Evolutionary conservation across 352 stramenopile genomes (phyloP), one percentile per base, ranked within the genome.

Genomic region (Phytophthora foliorum): DNA sequence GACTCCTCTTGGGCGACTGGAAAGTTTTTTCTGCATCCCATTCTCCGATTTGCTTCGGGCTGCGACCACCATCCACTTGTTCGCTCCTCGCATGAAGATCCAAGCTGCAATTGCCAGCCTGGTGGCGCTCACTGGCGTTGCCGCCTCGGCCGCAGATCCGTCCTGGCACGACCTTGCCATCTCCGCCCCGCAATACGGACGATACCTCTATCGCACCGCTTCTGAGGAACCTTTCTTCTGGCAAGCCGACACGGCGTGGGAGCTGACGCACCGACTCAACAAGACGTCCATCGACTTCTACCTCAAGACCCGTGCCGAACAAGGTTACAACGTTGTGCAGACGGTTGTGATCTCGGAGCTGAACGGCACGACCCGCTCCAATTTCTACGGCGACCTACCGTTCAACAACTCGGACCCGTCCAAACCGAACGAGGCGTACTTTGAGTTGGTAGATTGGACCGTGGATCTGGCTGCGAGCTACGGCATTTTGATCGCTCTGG

Each of bases 231-330:
- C 66, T 0, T 74, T 74, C 53, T 60, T 74, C 29, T 74, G 66
- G 66, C 66, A 74, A 27, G 66, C 59, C 31, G 66, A 70, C 51
- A 76, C 63, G 0, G 63, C 68, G 4, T 76, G 68, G 67, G 67
- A 76, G 38, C 16, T 76, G 1, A 57, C 48, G 13, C 68, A 72
- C 63, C 42, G 36, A 0, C 63, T 76, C 11, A 76, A 72, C 63
- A 76, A 76, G 46, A 72, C 68, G 11, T 76, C 68, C 32, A 76
- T 72, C 32, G 68, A 72, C 24, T 65, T 68, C 10, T 72, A 76
- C 51, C 68, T 72, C 27, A 54, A 68, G 31, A 76, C 55, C 1
- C 68, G 63, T 5, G 68, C 63, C 8, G 63, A 72, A 16, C 68
- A 75, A 38, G 68, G 68, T 1, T 76, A 57, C 57, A 72, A 76